phyloP scores from a whole-genome alignment of 441 rosid species.

The Adansonia madagascariensis region DNA sequence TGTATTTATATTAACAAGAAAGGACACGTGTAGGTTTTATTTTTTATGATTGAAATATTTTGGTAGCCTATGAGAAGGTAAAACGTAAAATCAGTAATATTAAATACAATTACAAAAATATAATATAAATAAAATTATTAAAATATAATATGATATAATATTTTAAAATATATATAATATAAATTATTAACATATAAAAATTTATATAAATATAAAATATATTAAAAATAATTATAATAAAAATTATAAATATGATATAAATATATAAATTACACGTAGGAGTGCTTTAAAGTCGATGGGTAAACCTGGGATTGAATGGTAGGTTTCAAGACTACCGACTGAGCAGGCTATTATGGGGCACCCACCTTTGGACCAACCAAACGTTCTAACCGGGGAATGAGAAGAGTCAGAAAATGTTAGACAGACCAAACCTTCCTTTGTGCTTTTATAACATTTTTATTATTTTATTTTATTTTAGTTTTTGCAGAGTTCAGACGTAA shows the following conservation, averaged over 20 bases:
- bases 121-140: too few relatives aligned
- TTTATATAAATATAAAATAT: too few relatives aligned
- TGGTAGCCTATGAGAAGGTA: not conserved
- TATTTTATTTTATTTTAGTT: too few relatives aligned
- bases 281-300: not conserved
- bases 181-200: too few relatives aligned
- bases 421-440: conserved; percentile 12
- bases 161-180: too few relatives aligned
- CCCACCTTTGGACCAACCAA: not conserved
- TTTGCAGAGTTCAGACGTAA: not conserved
- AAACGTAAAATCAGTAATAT: not conserved
- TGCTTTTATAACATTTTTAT: not conserved
- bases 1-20: not conserved
- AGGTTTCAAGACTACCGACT: not conserved
- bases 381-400: conserved; percentile 2
- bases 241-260: too few relatives aligned
- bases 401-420: conserved; percentile 2
- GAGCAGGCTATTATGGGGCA: not conserved
- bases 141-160: too few relatives aligned
- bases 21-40: not conserved
- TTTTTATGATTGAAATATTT: not conserved
- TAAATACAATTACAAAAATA: too few relatives aligned
- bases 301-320: conserved; percentile 7
- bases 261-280: too few relatives aligned
- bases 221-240: too few relatives aligned